phyloP scores from a whole-genome alignment of 768 basidiomycete species.

The Obba rivulosa region DNA sequence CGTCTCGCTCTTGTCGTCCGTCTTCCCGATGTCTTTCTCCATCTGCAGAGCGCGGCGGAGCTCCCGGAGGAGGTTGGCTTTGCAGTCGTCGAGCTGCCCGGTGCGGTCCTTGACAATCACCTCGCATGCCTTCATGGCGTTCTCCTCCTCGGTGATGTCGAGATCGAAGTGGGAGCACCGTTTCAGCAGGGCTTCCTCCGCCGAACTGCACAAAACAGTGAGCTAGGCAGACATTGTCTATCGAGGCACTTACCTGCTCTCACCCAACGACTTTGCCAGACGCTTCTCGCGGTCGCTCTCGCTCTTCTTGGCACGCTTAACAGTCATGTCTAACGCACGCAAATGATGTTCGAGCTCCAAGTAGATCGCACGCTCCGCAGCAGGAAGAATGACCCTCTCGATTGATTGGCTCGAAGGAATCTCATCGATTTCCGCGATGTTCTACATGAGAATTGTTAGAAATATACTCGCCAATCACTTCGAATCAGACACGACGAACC shows the following conservation, averaged over 20 bases:
- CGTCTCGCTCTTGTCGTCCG: slow-evolving; percentile 50
- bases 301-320: slow-evolving; percentile 59
- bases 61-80: slow-evolving; percentile 60
- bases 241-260: slow-evolving; percentile 58
- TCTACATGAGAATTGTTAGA: slow-evolving; percentile 48
- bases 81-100: slow-evolving; percentile 75
- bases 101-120: slow-evolving; percentile 82
- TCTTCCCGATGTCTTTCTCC: slow-evolving; percentile 62
- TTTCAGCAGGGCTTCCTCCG: slow-evolving; percentile 90
- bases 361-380: slow-evolving; percentile 92
- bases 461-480: neutral
- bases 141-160: slow-evolving; percentile 54
- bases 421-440: slow-evolving; percentile 95
- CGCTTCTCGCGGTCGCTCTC: slow-evolving; percentile 84
- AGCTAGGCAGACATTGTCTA: neutral
- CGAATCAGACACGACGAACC: slow-evolving; percentile 34
- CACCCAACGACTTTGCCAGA: slow-evolving; percentile 81
- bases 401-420: slow-evolving; percentile 72
- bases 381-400: slow-evolving; percentile 69
- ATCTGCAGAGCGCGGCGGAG: slow-evolving; percentile 61
- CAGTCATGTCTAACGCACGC: slow-evolving; percentile 82
- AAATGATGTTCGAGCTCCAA: slow-evolving; percentile 92
- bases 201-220: slow-evolving; percentile 46
- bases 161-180: slow-evolving; percentile 94
- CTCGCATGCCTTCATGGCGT: slow-evolving; percentile 91